phyloP scores from a whole-genome alignment of 2,329 filamentous ascomycete species.

The Chaetomium sp. region DNA sequence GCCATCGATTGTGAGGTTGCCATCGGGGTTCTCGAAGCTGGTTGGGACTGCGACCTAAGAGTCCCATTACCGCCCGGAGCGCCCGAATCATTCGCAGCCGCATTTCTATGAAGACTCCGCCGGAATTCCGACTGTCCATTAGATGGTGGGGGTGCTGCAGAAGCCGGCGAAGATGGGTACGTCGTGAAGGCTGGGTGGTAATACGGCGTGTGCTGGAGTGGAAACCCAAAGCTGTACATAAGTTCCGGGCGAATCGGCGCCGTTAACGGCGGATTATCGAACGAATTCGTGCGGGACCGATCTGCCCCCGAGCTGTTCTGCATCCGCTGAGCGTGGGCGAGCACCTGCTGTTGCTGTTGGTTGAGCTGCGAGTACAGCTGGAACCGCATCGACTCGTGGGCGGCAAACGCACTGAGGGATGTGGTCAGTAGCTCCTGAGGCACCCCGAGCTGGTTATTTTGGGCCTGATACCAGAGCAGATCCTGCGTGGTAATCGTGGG shows the following conservation, averaged over 20 bases:
- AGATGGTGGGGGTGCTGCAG: constrained; percentile 26
- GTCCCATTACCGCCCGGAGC: constrained; percentile 45
- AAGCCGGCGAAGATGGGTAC: constrained; percentile 51
- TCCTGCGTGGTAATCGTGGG: constrained; percentile 42
- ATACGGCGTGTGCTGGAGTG: constrained; percentile 35
- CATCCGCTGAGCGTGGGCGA: constrained; percentile 40
- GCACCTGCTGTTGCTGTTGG: constrained; percentile 39
- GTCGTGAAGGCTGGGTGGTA: constrained; percentile 45
- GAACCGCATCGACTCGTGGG: constrained; percentile 34
- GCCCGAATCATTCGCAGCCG: constrained; percentile 42
- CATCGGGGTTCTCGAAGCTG: constrained; percentile 44
- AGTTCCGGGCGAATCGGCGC: constrained; percentile 52
- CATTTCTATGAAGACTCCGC: constrained; percentile 50
- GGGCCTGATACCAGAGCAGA: constrained; percentile 42
- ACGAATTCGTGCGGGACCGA: constrained; percentile 55
- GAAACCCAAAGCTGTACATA: constrained; percentile 43
- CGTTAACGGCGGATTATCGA: constrained; percentile 55
- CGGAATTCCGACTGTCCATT: constrained; percentile 46
- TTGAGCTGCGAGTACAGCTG: constrained; percentile 42
- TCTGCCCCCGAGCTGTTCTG: constrained; percentile 36
- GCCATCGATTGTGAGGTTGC: constrained; percentile 28
- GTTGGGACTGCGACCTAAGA: constrained; percentile 61
- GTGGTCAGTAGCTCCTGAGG: constrained; percentile 29
- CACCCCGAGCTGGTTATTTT: constrained; percentile 39
- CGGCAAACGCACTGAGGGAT: constrained; percentile 17